These are phyloP conservation scores for Penstemon eatonii DNA, from an alignment of 257 asterid genomes.

Conservation along the genomic window DNA sequence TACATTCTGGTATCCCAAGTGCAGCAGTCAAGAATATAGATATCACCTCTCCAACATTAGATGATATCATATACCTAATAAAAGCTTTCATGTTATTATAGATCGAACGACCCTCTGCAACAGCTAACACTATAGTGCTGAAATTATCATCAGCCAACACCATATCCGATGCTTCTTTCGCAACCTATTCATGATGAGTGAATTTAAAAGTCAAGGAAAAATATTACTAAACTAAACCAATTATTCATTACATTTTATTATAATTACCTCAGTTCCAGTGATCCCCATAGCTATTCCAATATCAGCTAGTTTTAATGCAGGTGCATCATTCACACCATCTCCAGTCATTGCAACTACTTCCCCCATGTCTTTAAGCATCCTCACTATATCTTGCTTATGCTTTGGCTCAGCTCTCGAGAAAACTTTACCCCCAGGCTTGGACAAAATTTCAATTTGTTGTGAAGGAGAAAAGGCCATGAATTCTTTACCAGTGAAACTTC, in stretches of 20 bases:
- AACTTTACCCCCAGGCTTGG: constrained; percentile 72
- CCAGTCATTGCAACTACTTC: constrained; percentile 98
- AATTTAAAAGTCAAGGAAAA: too few relatives aligned
- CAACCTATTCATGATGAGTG: constrained; percentile 52
- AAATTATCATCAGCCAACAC: constrained; percentile 92
- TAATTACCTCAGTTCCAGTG: constrained; percentile 81
- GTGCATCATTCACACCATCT: constrained; percentile 97
- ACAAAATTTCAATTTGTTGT: constrained; percentile 58
- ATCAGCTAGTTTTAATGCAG: constrained; percentile 88
- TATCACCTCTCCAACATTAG: constrained; percentile 86
- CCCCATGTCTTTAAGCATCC: constrained; percentile 79
- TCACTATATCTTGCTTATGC: constrained; percentile 89
- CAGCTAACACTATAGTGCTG: constrained; percentile 84
- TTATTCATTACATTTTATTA: neutral
- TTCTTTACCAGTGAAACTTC: constrained; percentile 81
- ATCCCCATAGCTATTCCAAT: constrained; percentile 97
- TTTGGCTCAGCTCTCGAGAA: constrained; percentile 91
- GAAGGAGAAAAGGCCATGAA: constrained; percentile 66
- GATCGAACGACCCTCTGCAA: constrained; percentile 87
- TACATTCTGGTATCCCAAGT: constrained; percentile 80
- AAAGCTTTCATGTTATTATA: constrained; percentile 95
- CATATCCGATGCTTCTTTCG: constrained; percentile 89
- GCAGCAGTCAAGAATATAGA: constrained; percentile 87
- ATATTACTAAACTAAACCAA: neutral
- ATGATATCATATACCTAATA: constrained; percentile 93